Evolutionary conservation across 768 basidiomycete species (phyloP), one percentile per base, ranked within the genome.

Genomic region (Russula ochroleuca): DNA sequence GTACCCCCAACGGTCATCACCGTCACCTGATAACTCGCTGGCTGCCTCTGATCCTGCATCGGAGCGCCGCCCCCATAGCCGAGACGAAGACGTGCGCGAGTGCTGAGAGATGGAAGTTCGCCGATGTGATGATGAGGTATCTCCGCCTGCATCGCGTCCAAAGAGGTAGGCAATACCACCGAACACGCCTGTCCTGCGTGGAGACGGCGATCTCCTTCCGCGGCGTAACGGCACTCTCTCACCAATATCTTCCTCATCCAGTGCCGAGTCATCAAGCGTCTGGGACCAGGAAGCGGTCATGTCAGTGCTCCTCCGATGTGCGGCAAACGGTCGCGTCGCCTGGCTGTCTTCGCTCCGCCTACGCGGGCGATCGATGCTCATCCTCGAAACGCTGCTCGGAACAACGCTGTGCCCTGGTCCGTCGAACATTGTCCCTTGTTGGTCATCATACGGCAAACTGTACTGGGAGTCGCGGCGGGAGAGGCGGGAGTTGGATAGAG

Each of bases 1-100:
- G 74, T 94, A 94, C 5, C 92, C 92, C 92, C 92, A 94, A n/a
- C 90, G 81, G 67, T 92, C 90, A 49, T 85, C 83, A 62, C 77
- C 73, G 3, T 73, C 80, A 14, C 54, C 45, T 43, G 84, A 84
- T 31, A 83, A 81, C 3, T 81, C 85, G 13, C 76, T 78, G 33
- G 77, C 82, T 5, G 79, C 85, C 71, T 88, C 85, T 7, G 86
- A 87, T 25, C 78, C 82, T 35, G 75, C 79, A 21, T 83, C 81
- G 15, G 86, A 86, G 55, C 76, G 79, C 57, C 83, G 69, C 78
- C 81, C 63, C 74, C 71, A 23, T 81, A 83, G 63, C 76, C 74
- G n/a, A 81, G 79, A 49, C 80, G 77, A 45, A 41, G 84, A 81
- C 45, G 78, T 67, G 13, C 81, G 81, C 17, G 85, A 85, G 25